These are phyloP conservation scores for Letharia lupina DNA, from an alignment of 495 filamentous ascomycete genomes.

Conservation along the genomic window DNA sequence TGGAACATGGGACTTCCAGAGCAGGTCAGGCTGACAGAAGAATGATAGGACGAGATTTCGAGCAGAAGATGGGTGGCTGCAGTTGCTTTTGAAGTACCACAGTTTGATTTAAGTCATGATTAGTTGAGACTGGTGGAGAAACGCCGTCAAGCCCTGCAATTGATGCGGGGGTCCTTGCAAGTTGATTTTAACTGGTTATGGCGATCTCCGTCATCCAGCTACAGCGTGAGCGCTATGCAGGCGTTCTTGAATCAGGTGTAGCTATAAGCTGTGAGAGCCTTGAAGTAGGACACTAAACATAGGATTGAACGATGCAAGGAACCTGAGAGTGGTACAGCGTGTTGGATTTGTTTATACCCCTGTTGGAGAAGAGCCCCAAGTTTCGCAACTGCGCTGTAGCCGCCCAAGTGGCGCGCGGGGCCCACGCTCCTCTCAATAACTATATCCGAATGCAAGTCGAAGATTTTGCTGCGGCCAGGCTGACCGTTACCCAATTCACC, in stretches of 20 bases:
- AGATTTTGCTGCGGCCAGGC: background rate
- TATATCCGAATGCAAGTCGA: background rate
- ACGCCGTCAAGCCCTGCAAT: background rate
- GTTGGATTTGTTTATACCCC: background rate
- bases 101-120: background rate
- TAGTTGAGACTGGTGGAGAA: background rate
- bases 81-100: background rate
- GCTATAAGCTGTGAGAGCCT: background rate
- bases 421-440: background rate
- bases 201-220: background rate
- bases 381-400: background rate
- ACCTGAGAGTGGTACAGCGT: background rate
- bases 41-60: background rate
- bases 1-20: background rate
- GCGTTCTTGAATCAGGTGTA: background rate
- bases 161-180: slow-evolving; percentile 1
- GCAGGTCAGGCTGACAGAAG: background rate
- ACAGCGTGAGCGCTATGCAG: background rate
- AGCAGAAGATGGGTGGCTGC: background rate
- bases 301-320: background rate
- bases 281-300: background rate
- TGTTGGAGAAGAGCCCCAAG: background rate
- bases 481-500: background rate
- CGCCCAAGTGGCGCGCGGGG: slow-evolving; percentile 1
- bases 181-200: background rate